These are phyloP conservation scores for Candida manassasensis DNA, from an alignment of 805 yeast species.

Conservation along the genomic window DNA sequence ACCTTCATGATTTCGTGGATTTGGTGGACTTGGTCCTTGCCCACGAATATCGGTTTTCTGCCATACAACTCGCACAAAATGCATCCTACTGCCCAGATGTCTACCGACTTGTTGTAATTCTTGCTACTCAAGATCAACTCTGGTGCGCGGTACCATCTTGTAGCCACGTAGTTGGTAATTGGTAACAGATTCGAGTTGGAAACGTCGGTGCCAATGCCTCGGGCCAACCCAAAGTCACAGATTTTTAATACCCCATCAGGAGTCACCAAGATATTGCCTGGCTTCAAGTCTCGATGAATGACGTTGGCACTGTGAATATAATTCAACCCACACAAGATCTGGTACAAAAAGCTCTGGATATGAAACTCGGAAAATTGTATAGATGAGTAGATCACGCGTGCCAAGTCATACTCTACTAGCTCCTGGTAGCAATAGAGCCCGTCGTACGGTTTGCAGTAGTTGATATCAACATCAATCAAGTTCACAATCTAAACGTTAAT, in stretches of 20 bases:
- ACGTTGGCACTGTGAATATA: conserved; percentile 91
- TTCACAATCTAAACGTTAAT: conserved; percentile 50
- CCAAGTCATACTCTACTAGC: conserved; percentile 74
- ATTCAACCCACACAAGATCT: conserved; percentile 78
- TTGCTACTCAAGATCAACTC: conserved; percentile 67
- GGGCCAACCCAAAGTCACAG: conserved; percentile 90
- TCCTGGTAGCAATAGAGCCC: conserved; percentile 91
- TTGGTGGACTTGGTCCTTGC: conserved; percentile 69
- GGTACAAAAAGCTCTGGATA: conserved; percentile 70
- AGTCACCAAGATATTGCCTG: conserved; percentile 80
- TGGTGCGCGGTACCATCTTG: conserved; percentile 95
- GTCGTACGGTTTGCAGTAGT: conserved; percentile 61
- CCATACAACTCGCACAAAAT: conserved; percentile 82
- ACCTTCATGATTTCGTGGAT: conserved; percentile 61
- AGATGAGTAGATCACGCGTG: conserved; percentile 71
- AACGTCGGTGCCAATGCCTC: conserved; percentile 51
- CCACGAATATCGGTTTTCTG: conserved; percentile 74
- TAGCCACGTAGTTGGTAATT: conserved; percentile 85
- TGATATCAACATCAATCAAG: conserved; percentile 69
- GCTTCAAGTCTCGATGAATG: conserved; percentile 88
- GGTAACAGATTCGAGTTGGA: conserved; percentile 30
- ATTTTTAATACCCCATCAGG: conserved; percentile 73
- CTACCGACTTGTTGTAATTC: conserved; percentile 63
- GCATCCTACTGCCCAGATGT: conserved; percentile 93
- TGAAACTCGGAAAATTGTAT: conserved; percentile 83